phyloP scores from a whole-genome alignment of 2,329 filamentous ascomycete genomes.

The Trichophyton mentagrophytes region DNA sequence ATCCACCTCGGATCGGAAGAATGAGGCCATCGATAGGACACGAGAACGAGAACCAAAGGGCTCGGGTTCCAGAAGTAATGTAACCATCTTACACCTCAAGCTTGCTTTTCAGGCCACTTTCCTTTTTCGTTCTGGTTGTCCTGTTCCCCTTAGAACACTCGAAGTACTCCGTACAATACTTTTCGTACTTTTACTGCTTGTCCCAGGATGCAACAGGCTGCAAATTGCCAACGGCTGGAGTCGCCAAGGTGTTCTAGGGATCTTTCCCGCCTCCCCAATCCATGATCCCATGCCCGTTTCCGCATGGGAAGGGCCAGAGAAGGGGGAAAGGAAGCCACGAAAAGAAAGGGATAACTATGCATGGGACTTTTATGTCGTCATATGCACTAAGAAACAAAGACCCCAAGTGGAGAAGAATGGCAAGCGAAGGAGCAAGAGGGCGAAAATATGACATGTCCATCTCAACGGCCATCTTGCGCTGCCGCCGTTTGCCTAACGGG shows the following conservation, averaged over 20 bases:
- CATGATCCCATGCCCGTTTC: neutral
- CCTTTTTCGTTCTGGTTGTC: neutral
- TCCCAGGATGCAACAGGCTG: neutral
- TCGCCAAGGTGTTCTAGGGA: constrained; percentile 2
- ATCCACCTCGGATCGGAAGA: neutral
- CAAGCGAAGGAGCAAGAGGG: neutral
- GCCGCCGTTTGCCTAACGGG: constrained; percentile 3
- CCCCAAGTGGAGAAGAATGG: neutral
- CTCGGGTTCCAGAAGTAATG: constrained; percentile 1
- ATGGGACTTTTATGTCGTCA: neutral
- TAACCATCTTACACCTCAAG: neutral
- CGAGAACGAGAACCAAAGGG: neutral
- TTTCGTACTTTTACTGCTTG: neutral
- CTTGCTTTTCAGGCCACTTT: neutral
- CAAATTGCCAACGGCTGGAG: neutral
- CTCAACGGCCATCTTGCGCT: constrained; percentile 2
- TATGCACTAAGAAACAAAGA: neutral
- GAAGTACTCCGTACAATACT: too few relatives aligned
- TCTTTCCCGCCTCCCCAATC: constrained; percentile 4
- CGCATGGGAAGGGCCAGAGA: neutral
- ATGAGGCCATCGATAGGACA: neutral
- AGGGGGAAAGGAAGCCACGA: neutral
- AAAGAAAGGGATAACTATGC: too few relatives aligned
- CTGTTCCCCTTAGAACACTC: too few relatives aligned
- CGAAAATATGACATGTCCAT: neutral